Conservation (phyloP, 257 asterid species). For the Gentiana straminea region DNA sequence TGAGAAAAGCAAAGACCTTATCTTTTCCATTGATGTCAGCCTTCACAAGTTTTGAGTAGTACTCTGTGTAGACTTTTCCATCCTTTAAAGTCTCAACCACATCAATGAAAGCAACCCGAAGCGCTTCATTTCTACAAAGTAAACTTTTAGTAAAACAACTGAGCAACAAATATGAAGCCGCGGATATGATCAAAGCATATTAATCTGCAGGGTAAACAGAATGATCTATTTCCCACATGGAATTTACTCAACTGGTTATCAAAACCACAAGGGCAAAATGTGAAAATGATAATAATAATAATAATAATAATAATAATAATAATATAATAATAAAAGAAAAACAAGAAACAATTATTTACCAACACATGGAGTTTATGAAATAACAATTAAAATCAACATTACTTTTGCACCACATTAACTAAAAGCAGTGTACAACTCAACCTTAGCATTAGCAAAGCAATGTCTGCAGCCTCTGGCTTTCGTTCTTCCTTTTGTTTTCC, state of each 20-base stretch:
- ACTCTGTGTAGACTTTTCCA: constrained; percentile 71
- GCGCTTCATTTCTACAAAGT: constrained; percentile 80
- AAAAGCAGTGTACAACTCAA: constrained; percentile 8
- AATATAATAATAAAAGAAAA: background rate
- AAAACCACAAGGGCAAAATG: too few relatives aligned
- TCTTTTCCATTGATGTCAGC: constrained; percentile 94
- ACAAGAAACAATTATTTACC: too few relatives aligned
- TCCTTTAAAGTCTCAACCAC: constrained; percentile 88
- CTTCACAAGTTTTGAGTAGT: constrained; percentile 90
- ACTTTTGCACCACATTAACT: background rate
- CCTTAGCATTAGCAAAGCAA: constrained; percentile 97
- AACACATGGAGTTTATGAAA: too few relatives aligned
- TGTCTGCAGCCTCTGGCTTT: constrained; percentile 97
- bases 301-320: background rate
- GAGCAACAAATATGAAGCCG: background rate
- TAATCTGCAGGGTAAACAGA: too few relatives aligned
- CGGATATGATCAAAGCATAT: background rate
- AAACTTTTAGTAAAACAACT: background rate
- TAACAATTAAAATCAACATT: too few relatives aligned
- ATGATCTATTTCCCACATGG: background rate
- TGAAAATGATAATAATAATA: background rate
- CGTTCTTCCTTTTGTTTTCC: constrained; percentile 96
- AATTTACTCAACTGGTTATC: background rate
- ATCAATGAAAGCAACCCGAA: constrained; percentile 92
- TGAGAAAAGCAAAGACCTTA: constrained; percentile 37